Evolutionary conservation across 129 eudicot species (phyloP).

Genomic region (Helianthus annuus): DNA sequence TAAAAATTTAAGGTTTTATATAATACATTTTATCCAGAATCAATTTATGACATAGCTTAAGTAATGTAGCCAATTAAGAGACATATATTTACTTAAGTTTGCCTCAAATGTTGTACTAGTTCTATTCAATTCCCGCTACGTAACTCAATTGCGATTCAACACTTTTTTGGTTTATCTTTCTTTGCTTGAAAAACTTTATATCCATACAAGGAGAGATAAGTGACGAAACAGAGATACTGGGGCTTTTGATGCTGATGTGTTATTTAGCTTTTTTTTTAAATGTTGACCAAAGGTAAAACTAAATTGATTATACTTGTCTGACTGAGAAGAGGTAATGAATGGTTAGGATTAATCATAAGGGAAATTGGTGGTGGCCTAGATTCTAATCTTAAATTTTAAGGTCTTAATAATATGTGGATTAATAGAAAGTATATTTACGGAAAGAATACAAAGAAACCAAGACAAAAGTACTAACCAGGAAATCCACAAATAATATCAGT

Average conservation of each 20-base stretch:
- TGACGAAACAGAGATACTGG: not conserved
- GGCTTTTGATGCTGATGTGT: not conserved
- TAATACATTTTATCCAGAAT: too few relatives aligned
- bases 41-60: too few relatives aligned
- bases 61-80: not conserved
- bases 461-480: slow-evolving; percentile 59
- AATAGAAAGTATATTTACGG: not conserved
- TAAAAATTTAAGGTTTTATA: too few relatives aligned
- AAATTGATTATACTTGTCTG: not conserved
- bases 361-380: not conserved
- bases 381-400: not conserved
- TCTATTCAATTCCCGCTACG: not conserved
- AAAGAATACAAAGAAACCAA: not conserved
- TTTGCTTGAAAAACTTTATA: not conserved
- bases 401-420: not conserved
- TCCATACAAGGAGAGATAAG: not conserved
- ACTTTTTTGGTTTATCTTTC: not conserved
- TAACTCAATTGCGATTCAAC: not conserved
- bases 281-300: not conserved
- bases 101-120: not conserved
- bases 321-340: not conserved
- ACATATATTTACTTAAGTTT: not conserved
- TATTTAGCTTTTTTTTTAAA: not conserved
- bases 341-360: not conserved
- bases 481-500: slow-evolving; percentile 99